Base-by-base conservation (phyloP, 768 basidiomycete genomes). In the Leccinum broughii region DNA sequence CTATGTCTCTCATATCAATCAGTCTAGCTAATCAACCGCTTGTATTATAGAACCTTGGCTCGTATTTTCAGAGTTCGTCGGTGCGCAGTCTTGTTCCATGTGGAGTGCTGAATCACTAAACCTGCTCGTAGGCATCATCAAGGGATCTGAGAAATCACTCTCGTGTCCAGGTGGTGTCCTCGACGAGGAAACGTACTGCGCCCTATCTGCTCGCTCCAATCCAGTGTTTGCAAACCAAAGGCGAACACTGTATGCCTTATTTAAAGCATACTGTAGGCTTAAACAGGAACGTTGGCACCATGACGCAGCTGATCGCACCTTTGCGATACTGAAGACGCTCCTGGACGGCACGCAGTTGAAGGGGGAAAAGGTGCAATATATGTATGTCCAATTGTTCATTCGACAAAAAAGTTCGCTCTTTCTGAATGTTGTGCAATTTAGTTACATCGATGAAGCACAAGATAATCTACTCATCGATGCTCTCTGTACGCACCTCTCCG, bases 381-480 rank as follows among this genome's bases (percentile, higher is more conserved):
- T 89, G 85, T 90, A 60, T 35, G 81, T 70, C 54, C 22, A 26
- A 13, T 39, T 39, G 17, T 39, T 17, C 26, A 3, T 30, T 35
- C 14, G 14, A 39, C 13, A 34, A n/a, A 7, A 50, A 6, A 1
- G 10, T 35, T 10, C 24, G 0, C 7, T 14, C 8, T 56, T 22
- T 0, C 60, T 65, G 20, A 62, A 20, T 13, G 1, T 6, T n/a
- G 14, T 20, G 34, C 49, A 48, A 34, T 51, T 10, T 8, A 70
- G 88, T 13, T 90, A 89, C 65, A 79, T 91, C 2, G 89, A 91
- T 51, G 89, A 91, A 71, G 85, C 82, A 0, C 89, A 91, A 66
- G 90, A 91, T 63, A 84, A 87, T 65, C 76, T 90, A 0, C 76
- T 90, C 6, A 81, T 90, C 9, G 88, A 90, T 66, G 77, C 82